A percentile compares a stretch with the other conserved stretches of the same genome.
Evolutionary conservation across 495 filamentous ascomycete genomes (phyloP).

Genomic region (Bathelium albidoporum): DNA sequence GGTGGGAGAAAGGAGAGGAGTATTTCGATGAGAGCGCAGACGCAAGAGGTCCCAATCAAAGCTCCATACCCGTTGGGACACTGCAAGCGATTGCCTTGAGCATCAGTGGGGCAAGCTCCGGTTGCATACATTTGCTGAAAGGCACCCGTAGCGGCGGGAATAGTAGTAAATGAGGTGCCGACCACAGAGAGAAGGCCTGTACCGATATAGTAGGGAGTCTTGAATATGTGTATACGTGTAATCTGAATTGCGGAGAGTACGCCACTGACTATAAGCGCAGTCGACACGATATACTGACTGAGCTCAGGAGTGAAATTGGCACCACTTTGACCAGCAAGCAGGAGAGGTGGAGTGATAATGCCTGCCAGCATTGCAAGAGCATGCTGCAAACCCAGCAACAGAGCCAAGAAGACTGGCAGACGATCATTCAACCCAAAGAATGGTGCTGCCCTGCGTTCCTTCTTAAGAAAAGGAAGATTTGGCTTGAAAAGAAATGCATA

Average conservation of each 20-base stretch:
- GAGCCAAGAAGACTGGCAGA: constrained; percentile 68
- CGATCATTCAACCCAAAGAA: constrained; percentile 83
- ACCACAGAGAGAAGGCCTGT: constrained; percentile 89
- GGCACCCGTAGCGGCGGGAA: constrained; percentile 70
- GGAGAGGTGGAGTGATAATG: constrained; percentile 71
- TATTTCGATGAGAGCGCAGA: constrained; percentile 66
- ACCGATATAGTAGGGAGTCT: constrained; percentile 75
- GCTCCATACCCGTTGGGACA: constrained; percentile 84
- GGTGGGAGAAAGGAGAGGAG: constrained; percentile 67
- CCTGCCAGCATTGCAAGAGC: constrained; percentile 58
- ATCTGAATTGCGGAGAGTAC: constrained; percentile 74
- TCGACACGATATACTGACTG: constrained; percentile 79
- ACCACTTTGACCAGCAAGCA: constrained; percentile 53
- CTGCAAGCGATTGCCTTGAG: constrained; percentile 55
- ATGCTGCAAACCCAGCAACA: constrained; percentile 65
- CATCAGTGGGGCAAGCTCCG: constrained; percentile 59
- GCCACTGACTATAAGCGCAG: constrained; percentile 77
- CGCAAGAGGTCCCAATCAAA: constrained; percentile 60
- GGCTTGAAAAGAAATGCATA: constrained; percentile 71
- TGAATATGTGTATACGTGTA: constrained; percentile 68
- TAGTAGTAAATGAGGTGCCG: constrained; percentile 76
- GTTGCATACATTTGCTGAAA: constrained; percentile 79
- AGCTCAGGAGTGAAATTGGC: constrained; percentile 52
- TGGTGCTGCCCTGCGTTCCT: constrained; percentile 50
- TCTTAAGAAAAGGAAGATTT: constrained; percentile 73